Base-by-base conservation (phyloP, 2,329 filamentous ascomycete genomes). In the Botrytis hyacinthi region DNA sequence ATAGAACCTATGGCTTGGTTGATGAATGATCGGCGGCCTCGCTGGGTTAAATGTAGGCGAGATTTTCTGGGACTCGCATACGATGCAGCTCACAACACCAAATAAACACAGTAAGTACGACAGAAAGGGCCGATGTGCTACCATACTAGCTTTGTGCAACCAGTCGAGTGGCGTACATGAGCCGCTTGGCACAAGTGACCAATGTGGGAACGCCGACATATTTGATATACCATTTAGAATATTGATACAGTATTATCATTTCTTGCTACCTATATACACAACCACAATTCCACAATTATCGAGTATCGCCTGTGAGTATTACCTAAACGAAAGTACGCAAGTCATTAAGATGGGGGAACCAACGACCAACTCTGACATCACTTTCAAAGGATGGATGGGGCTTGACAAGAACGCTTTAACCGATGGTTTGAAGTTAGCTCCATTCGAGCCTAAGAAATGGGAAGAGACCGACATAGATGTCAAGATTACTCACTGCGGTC, bases 401-500 rank as follows among this genome's bases (percentile, higher is more conserved):
- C 51, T 78, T 26, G 75, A 80, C 48, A 72, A 78, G 26, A 73
- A 81, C 42, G 70, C 76, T 20, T 75, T 72, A 35, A 62, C 74
- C 12, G 78, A 78, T 26, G 78, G 79, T 8, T 77, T 80, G 76
- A 74, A 76, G 29, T 79, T 76, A 75, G 29, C 59, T 48, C 29
- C 18, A 20, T 85, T 84, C 71, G 77, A 83, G 74, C 84, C 84
- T 14, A 86, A 86, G 37, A 77, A 74, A 75, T 86, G 84, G 82
- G 81, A 84, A 65, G 84, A 85, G 74, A 84, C 81, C 48, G 83
- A 85, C 77, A 78, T 86, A 72, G 85, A 87, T 61, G 51, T 70
- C 77, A 80, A 82, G 73, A 78, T 87, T 71, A 83, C 84, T 57
- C 84, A 86, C 78, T 86, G 84, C 75, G 85, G 85, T 74, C 81